Evolutionary conservation across 2,329 filamentous ascomycete species (phyloP).

Genomic region (Ophiostoma ulmi): DNA sequence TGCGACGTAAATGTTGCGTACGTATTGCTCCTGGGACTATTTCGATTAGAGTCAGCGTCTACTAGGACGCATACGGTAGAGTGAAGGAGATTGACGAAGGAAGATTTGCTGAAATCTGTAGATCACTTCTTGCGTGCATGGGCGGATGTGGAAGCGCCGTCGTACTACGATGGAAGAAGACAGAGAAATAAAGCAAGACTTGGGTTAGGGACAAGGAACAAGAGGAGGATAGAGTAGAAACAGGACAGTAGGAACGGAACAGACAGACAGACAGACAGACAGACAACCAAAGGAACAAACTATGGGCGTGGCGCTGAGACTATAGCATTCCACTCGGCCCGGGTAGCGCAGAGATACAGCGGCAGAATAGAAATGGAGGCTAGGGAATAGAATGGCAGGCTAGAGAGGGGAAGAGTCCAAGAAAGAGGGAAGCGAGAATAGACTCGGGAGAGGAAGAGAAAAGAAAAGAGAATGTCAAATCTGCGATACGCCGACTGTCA

Average conservation of each 20-base stretch:
- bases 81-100: not conserved
- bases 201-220: no score
- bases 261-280: not conserved
- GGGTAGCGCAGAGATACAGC: not conserved
- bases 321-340: conserved; percentile 2
- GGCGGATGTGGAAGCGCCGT: not conserved
- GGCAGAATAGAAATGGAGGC: not conserved
- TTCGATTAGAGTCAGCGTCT: not conserved
- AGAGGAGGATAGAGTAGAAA: not conserved
- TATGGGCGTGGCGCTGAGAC: conserved; percentile 2
- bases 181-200: not conserved
- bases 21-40: no score
- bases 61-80: not conserved
- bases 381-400: not conserved
- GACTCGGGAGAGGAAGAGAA: not conserved
- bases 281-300: not conserved
- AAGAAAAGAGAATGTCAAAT: not conserved
- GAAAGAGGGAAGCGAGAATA: no score
- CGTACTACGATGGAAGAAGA: not conserved
- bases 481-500: not conserved
- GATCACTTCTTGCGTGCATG: conserved; percentile 1
- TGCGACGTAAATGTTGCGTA: not conserved
- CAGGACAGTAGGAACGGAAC: no score
- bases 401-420: not conserved
- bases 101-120: not conserved